phyloP scores from a whole-genome alignment of 2,329 filamentous ascomycete species.

The Lasiodiplodia gonubiensis region DNA sequence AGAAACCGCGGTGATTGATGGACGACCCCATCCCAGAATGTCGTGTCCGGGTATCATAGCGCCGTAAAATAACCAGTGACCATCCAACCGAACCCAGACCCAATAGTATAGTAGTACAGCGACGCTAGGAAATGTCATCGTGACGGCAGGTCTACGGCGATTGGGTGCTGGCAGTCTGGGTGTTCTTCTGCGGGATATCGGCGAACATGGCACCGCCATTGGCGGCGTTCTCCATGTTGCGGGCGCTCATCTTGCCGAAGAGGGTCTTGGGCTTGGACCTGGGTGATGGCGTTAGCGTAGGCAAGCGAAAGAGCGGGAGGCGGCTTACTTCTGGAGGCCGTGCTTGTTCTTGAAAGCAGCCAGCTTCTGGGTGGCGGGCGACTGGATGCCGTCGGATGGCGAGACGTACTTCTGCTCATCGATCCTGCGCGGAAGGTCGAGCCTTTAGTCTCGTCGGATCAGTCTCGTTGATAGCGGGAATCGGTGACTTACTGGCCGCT shows the following conservation, averaged over 20 bases:
- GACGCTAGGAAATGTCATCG: not conserved
- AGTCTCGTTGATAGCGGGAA: conserved; percentile 9
- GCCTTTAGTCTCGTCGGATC: conserved; percentile 23
- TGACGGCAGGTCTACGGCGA: not conserved
- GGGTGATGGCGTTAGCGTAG: not conserved
- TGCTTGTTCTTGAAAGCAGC: conserved; percentile 81
- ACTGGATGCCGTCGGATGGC: conserved; percentile 88
- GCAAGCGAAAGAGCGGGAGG: not conserved
- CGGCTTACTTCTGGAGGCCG: conserved; percentile 68
- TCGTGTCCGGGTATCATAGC: conserved; percentile 29
- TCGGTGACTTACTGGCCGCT: conserved; percentile 63
- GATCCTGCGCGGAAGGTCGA: conserved; percentile 19
- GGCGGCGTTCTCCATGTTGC: conserved; percentile 43
- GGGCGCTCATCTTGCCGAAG: conserved; percentile 50
- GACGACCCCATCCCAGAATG: conserved; percentile 26
- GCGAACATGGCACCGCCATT: conserved; percentile 42
- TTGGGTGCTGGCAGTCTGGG: not conserved
- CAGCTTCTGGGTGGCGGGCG: conserved; percentile 82
- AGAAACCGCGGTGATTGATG: conserved; percentile 24
- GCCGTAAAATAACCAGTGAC: conserved; percentile 25
- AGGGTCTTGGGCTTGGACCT: conserved; percentile 49
- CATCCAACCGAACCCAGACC: conserved; percentile 14
- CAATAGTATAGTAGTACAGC: conserved; percentile 18
- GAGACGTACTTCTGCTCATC: conserved; percentile 67
- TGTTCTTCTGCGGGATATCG: conserved; percentile 36